Conservation (phyloP, 2,329 filamentous ascomycete species). For the Fusarium xylarioides region DNA sequence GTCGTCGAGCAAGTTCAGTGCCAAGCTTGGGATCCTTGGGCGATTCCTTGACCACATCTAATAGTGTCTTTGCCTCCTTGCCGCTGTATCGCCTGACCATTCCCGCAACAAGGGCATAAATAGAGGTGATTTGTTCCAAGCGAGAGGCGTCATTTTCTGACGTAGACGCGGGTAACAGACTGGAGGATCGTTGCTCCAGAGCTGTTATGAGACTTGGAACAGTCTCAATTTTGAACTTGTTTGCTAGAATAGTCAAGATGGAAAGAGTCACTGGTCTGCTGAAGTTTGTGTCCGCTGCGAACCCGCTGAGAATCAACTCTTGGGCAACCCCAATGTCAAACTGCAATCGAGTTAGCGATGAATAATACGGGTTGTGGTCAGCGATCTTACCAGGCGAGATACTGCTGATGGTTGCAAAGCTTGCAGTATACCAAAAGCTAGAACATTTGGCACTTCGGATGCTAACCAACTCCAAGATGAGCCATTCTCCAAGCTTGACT, state of each 20-base stretch:
- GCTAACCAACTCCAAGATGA: conserved; percentile 48
- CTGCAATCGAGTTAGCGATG: conserved; percentile 37
- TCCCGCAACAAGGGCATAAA: conserved; percentile 51
- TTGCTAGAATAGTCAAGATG: conserved; percentile 54
- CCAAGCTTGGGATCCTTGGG: conserved; percentile 48
- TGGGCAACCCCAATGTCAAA: conserved; percentile 50
- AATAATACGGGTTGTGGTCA: not conserved
- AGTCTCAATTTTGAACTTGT: conserved; percentile 55
- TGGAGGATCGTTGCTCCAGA: conserved; percentile 40
- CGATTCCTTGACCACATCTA: conserved; percentile 49
- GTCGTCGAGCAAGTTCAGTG: conserved; percentile 51
- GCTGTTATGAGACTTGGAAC: conserved; percentile 38
- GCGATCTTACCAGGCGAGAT: conserved; percentile 46
- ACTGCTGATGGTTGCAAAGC: conserved; percentile 48
- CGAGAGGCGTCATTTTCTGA: conserved; percentile 16
- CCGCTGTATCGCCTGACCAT: conserved; percentile 52
- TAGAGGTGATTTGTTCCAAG: conserved; percentile 44
- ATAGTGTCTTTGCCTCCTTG: conserved; percentile 45
- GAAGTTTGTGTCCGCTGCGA: conserved; percentile 23
- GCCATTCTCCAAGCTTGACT: conserved; percentile 14
- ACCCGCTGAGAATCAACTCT: conserved; percentile 45
- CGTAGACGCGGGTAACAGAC: conserved; percentile 27
- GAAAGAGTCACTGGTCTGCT: conserved; percentile 45
- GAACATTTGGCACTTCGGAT: conserved; percentile 43
- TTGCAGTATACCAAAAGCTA: conserved; percentile 53